phyloP scores from a whole-genome alignment of 106 monocot genomes.

The Cymbidium sinense region DNA sequence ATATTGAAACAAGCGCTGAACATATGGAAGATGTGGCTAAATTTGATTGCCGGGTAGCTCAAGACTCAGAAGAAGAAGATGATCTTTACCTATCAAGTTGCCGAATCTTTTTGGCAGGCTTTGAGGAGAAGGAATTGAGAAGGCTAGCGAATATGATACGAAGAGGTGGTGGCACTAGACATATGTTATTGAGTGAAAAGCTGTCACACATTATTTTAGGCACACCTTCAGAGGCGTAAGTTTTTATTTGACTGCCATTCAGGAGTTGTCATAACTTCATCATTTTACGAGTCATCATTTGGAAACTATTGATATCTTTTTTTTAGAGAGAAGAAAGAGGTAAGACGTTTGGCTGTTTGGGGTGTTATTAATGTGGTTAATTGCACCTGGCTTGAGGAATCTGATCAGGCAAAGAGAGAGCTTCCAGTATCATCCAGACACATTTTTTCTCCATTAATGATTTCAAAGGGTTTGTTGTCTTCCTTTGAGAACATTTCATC shows the following conservation, averaged over 20 bases:
- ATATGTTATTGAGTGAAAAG: conserved; percentile 63
- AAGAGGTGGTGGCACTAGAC: conserved; percentile 82
- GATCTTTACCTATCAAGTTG: conserved; percentile 86
- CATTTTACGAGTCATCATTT: background rate
- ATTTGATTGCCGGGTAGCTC: conserved; percentile 46
- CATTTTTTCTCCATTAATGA: conserved; percentile 39
- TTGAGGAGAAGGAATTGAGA: conserved; percentile 53
- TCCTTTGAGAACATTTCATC: background rate
- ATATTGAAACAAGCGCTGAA: conserved; percentile 13
- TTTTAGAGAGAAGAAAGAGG: conserved; percentile 82
- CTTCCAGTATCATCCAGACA: conserved; percentile 57
- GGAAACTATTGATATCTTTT: conserved; percentile 11
- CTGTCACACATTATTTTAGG: conserved; percentile 89
- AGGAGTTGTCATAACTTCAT: background rate
- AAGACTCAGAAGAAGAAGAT: conserved; percentile 84
- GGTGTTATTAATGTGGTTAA: conserved; percentile 82
- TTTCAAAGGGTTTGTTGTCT: conserved; percentile 55
- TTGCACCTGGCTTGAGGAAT: conserved; percentile 83
- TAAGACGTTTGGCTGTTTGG: conserved; percentile 68
- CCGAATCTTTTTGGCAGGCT: conserved; percentile 65
- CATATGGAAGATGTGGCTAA: conserved; percentile 29
- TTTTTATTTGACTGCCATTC: conserved; percentile 13
- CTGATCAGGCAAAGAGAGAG: conserved; percentile 69
- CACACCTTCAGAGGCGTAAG: conserved; percentile 80
- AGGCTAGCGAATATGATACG: conserved; percentile 67